phyloP scores from a whole-genome alignment of 2,329 filamentous ascomycete genomes.

The Stachybotrys elegans region DNA sequence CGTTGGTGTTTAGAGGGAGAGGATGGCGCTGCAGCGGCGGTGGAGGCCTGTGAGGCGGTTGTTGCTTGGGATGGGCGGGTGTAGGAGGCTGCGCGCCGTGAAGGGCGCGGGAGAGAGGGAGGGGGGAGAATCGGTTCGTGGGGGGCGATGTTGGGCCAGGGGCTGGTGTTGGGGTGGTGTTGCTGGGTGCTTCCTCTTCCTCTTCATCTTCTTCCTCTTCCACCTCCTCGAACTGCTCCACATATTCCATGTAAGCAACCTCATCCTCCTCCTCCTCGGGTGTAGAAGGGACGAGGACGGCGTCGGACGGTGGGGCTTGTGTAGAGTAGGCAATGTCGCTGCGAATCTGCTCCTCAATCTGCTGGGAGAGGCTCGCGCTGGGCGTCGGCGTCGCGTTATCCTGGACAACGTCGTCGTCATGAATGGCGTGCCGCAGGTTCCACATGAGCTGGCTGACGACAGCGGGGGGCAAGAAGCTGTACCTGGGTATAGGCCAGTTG shows the following conservation, averaged over 20 bases:
- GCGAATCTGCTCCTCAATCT: constrained; percentile 46
- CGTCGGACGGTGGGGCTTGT: constrained; percentile 23
- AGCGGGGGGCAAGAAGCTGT: constrained; percentile 50
- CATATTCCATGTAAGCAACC: too few relatives aligned
- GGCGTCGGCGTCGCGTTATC: constrained; percentile 15
- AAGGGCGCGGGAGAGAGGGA: constrained; percentile 10
- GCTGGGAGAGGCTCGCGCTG: constrained; percentile 40
- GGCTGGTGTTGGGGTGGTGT: constrained; percentile 8
- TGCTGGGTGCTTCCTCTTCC: constrained; percentile 1
- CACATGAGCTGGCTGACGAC: constrained; percentile 52
- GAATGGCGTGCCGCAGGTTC: constrained; percentile 51
- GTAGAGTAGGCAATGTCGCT: constrained; percentile 39
- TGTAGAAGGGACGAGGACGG: constrained; percentile 29
- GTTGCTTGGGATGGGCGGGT: constrained; percentile 30
- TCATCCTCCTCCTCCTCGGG: constrained; percentile 16
- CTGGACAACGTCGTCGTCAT: constrained; percentile 17
- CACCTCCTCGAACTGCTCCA: constrained; percentile 13
- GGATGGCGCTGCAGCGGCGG: constrained; percentile 18
- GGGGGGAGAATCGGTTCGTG: too few relatives aligned
- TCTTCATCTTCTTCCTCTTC: constrained; percentile 7
- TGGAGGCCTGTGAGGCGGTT: constrained; percentile 29
- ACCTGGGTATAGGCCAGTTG: constrained; percentile 42
- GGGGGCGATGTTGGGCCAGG: too few relatives aligned
- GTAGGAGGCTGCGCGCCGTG: constrained; percentile 9
- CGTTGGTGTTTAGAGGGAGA: constrained; percentile 6